These are phyloP conservation scores for Aspergillus terreus DNA, from an alignment of 2,329 filamentous ascomycete genomes.

Conservation along the genomic window DNA sequence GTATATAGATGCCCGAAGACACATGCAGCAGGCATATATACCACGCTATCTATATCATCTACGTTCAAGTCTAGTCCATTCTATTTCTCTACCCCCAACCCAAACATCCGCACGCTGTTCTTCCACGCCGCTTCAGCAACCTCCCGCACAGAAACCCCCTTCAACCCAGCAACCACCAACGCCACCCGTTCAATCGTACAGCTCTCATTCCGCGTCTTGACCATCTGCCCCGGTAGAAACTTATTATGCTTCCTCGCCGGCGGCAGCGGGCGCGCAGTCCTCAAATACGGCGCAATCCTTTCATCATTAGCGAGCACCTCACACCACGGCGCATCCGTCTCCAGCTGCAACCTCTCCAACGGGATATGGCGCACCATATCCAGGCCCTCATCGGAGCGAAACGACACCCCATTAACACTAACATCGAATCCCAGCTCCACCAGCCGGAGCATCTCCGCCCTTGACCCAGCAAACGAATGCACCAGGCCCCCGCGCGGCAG, in stretches of 20 bases:
- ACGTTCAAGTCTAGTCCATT: background rate
- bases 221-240: slow-evolving; percentile 44
- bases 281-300: slow-evolving; percentile 40
- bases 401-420: slow-evolving; percentile 51
- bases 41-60: background rate
- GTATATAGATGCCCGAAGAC: too few species aligned
- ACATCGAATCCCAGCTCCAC: slow-evolving; percentile 40
- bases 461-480: slow-evolving; percentile 82
- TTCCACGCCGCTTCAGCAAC: slow-evolving; percentile 39
- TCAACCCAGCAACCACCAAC: slow-evolving; percentile 48
- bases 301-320: slow-evolving; percentile 39
- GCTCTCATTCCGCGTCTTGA: slow-evolving; percentile 49
- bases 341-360: slow-evolving; percentile 42
- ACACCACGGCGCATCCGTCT: slow-evolving; percentile 51
- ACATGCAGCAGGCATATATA: too few species aligned
- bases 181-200: slow-evolving; percentile 48
- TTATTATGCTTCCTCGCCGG: slow-evolving; percentile 49
- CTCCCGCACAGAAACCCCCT: slow-evolving; percentile 41
- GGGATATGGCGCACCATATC: slow-evolving; percentile 44
- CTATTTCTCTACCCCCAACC: slow-evolving; percentile 5
- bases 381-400: slow-evolving; percentile 35
- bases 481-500: slow-evolving; percentile 62
- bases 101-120: slow-evolving; percentile 36
- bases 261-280: slow-evolving; percentile 35
- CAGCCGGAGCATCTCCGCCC: slow-evolving; percentile 39